Evolutionary conservation across 352 stramenopile species (phyloP).

Genomic region (Phytophthora colocasiae): DNA sequence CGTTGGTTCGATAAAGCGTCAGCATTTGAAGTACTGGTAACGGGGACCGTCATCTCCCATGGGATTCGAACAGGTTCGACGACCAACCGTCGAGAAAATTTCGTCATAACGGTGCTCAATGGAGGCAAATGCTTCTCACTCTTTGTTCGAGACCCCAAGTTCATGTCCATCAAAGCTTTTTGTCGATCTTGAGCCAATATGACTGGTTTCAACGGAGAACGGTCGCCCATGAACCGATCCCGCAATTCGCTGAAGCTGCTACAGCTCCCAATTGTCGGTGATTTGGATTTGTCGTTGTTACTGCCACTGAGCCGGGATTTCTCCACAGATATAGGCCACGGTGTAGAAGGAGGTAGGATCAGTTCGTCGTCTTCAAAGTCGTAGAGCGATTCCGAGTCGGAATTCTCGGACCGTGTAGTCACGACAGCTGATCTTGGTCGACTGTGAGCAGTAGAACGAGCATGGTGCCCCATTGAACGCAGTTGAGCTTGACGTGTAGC

Average conservation of each 20-base stretch:
- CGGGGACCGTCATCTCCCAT: conserved; percentile 75
- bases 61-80: conserved; percentile 62
- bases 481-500: conserved; percentile 32
- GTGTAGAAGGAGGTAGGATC: conserved; percentile 55
- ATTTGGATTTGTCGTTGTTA: conserved; percentile 19
- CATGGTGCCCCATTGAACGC: conserved; percentile 24
- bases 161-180: conserved; percentile 31
- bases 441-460: conserved; percentile 6
- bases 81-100: conserved; percentile 54
- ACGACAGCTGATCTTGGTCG: conserved; percentile 27
- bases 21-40: conserved; percentile 15
- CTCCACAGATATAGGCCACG: conserved; percentile 42
- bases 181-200: conserved; percentile 37
- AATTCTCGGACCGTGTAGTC: conserved; percentile 57
- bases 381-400: conserved; percentile 59
- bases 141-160: conserved; percentile 14
- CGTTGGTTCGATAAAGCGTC: conserved; percentile 51
- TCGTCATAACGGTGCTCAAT: conserved; percentile 30
- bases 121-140: conserved; percentile 16
- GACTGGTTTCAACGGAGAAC: conserved; percentile 37
- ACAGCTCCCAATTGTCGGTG: conserved; percentile 10
- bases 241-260: conserved; percentile 39
- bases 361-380: conserved; percentile 68
- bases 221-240: conserved; percentile 34
- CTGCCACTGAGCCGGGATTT: not conserved